Base-by-base conservation (phyloP, 345 rosid genomes). In the Corymbia maculata region DNA sequence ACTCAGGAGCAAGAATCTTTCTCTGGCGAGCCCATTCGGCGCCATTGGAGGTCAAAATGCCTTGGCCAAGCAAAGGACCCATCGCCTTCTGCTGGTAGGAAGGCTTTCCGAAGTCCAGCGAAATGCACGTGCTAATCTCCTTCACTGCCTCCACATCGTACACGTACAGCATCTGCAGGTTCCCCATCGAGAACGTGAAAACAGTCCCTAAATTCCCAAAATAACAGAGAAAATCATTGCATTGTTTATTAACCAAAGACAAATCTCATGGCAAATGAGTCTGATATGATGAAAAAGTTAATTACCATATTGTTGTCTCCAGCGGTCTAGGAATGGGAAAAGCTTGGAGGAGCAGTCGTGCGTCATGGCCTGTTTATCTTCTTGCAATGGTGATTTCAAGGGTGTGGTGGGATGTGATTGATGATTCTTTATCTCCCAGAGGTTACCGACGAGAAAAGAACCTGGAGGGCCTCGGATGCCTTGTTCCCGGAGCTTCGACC, bases 141-240 rank as follows among this genome's bases (percentile, higher is more conserved):
- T 80, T 93, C 85, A 91, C 93, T 22, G 89, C 28, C 28, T 55
- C 61, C 61, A 8, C 61, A 8, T 55, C 28, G 61, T 55, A 55
- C 28, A 55, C 19, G 61, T 55, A 85, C 51, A 91, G 51, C 28
- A 91, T 36, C 51, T 59, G 90, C 51, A 85, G 85, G 64, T 61
- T 85, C 49, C 89, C 92, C 32, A 86, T 21, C 51, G 70, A 36
- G 66, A 66, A 86, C 87, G 42, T 45, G 47, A 68, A 52, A 28
- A 51, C 17, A 15, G 26, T 26, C 47, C 89, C 85, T 88, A 51
- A 57, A 53, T 13, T 24, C 26, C 49, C 44, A 22, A 6, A 86
- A 53, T 32, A 24, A 86, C 12, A 26, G 4, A 55, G 22, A 55
- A 8, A 55, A 55, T 19, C 61, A 21, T 7, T 55, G 22, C 61